Base-by-base conservation (phyloP, 2,329 filamentous ascomycete species). In the Penicillium psychrosexuale region DNA sequence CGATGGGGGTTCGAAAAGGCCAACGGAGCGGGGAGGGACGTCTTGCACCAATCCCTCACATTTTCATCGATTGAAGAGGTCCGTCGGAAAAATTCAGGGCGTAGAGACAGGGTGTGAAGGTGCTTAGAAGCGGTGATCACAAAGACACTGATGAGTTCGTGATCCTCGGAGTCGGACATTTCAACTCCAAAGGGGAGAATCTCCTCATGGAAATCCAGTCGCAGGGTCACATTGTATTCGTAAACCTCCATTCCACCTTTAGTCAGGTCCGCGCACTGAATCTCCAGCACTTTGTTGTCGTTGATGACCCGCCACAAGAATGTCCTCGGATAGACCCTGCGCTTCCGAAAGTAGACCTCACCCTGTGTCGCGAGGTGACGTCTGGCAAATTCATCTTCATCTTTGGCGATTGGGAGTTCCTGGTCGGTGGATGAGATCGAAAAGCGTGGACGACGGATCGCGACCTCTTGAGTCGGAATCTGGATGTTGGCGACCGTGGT, bases 301-400 rank as follows among this genome's bases (percentile, higher is more conserved):
- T 96, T 88, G 57, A 97, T 77, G 37, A 97, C 82, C 64, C 93
- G 85, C 94, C 94, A 99, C 45, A 96, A 81, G 69, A 97, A 95
- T 73, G 85, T 90, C 69, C 89, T 86, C 37, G 94, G 94, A 60
- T 88, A 86, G 60, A 83, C 80, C 67, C 88, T 84, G 71, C 88
- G 83, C 71, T 84, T 83, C 52, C 94, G 86, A 73, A 96, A 91
- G 77, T 90, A 96, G 53, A 97, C 82, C 2, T 90, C 91, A 28
- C 90, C 88, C 31, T 91, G 84, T 2, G 81, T 86, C 27, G 93
- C 90, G 50, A 97, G 78, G 68, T 89, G 84, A 60, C 84, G 86
- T 57, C 82, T 79, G 61, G 86, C 84, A 68, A 95, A 96, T 9
- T 82, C 78, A n/a, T 75, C 72, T 58, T 76, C 73, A 62, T 92